Conservation (phyloP, 441 rosid species). For the Monsonia emarginata region DNA sequence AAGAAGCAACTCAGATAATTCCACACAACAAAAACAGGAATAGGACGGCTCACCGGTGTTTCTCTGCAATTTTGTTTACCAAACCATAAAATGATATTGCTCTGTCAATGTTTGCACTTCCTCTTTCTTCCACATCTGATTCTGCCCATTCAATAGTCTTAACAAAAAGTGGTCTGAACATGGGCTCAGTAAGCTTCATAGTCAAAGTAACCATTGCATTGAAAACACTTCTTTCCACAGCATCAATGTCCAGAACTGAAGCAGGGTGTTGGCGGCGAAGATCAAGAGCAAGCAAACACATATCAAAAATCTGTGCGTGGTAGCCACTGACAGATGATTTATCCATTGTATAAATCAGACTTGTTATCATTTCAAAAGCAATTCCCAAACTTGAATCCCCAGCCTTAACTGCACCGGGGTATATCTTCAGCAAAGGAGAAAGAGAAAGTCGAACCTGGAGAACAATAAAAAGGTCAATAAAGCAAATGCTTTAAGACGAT, state of each 20-base stretch:
- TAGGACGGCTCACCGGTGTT: constrained; percentile 52
- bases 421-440: constrained; percentile 64
- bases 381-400: constrained; percentile 72
- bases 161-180: constrained; percentile 88
- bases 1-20: not conserved
- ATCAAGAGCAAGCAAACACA: constrained; percentile 80
- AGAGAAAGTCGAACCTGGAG: constrained; percentile 80
- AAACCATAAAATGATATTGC: constrained; percentile 69
- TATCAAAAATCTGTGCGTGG: constrained; percentile 63
- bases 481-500: not conserved
- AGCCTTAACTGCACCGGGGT: constrained; percentile 47
- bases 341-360: constrained; percentile 62
- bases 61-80: constrained; percentile 71
- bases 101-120: constrained; percentile 42
- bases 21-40: not conserved
- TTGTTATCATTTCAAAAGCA: constrained; percentile 68
- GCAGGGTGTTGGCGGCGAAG: constrained; percentile 61
- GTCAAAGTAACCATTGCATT: constrained; percentile 54
- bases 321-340: constrained; percentile 52
- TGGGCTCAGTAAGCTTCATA: constrained; percentile 85
- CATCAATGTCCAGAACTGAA: constrained; percentile 48
- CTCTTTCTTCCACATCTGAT: constrained; percentile 42
- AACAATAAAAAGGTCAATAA: constrained; percentile 16
- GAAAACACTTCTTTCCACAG: constrained; percentile 59
- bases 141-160: constrained; percentile 82